Conservation (phyloP, 169 alveolate species). For the Ichthyophthirius multifiliis region DNA sequence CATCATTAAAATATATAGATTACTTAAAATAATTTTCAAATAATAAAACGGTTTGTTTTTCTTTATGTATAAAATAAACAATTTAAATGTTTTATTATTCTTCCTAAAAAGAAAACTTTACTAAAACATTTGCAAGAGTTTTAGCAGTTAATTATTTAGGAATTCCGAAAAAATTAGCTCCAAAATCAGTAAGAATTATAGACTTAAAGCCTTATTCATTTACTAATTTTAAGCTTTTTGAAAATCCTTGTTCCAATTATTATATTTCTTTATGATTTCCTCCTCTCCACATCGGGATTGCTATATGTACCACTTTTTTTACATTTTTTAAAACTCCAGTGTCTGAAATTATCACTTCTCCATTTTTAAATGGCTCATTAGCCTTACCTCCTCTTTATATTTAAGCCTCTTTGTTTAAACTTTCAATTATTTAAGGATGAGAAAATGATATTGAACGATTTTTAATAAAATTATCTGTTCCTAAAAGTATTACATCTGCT, state of each 20-base stretch:
- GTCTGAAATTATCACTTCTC: neutral
- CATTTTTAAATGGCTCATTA: neutral
- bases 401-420: neutral
- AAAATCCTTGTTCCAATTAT: neutral
- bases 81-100: neutral
- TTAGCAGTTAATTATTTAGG: neutral
- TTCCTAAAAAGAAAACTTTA: neutral
- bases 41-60: neutral
- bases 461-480: neutral
- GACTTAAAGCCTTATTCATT: neutral
- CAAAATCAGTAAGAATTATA: neutral
- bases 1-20: no score
- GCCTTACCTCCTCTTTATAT: neutral
- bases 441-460: neutral
- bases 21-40: neutral
- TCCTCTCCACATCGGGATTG: slow-evolving; percentile 6
- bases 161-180: neutral
- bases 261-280: neutral
- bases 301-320: neutral
- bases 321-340: neutral
- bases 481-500: neutral
- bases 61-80: neutral
- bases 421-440: neutral
- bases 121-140: neutral
- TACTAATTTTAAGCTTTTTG: neutral